Base-by-base conservation (phyloP, 257 asterid genomes). In the Fraxinus excelsior region DNA sequence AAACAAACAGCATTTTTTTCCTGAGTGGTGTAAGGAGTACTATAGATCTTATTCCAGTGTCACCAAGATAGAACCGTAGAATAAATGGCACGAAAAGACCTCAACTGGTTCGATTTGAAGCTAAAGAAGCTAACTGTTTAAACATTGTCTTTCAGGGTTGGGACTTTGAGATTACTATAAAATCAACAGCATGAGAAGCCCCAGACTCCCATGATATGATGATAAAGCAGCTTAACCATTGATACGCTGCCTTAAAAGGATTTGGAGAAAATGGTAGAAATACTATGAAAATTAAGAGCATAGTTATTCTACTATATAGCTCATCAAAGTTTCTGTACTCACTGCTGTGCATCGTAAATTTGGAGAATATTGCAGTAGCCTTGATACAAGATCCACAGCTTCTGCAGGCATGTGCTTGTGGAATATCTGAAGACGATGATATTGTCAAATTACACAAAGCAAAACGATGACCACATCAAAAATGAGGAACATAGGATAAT, bases 321-420 rank as follows among this genome's bases (percentile, higher is more conserved):
- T 38, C 46, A 25, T 64, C 29, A 21, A 74, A 18, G 31, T 74
- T 25, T 49, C 73, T 18, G n/a, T 35, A 75, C 96, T 89, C 83
- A 91, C 94, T 16, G 96, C 94, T 37, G 89, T 85, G 85, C 88
- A 85, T 53, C 94, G 90, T 37, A 87, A 86, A 78, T 82, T 88
- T 37, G 96, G 96, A 46, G 96, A 91, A 74, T 91, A 91, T 66
- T 91, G 94, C 65, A 91, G 86, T 32, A 91, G 86, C 88, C 92
- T 82, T 67, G 96, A 91, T 25, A 88, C 90, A 64, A 91, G 92
- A 84, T 91, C 96, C 46, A 89, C 90, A 35, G 93, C 94, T 73
- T 91, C 94, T 12, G 92, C 90, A 23, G 94, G 93, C 86, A 82
- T 89, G 75, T 92, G 85, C 81, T 89, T 91, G 84, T 91, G 91